Evolutionary conservation across 352 stramenopile genomes (phyloP).

Genomic region (Phytopythium aichiense): DNA sequence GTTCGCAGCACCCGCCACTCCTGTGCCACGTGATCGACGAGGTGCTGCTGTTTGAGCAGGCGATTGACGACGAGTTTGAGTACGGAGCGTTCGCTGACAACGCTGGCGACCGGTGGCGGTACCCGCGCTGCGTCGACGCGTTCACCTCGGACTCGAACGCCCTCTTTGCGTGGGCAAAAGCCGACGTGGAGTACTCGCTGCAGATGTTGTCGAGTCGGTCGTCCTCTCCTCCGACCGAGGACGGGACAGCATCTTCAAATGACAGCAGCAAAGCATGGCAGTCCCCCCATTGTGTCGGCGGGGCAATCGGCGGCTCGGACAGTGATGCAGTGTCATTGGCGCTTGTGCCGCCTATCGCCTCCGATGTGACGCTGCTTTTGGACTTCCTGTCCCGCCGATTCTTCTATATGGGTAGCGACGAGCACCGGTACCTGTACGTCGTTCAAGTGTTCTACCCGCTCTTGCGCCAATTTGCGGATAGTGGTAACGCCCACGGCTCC

Average conservation of each 20-base stretch:
- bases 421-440: constrained; percentile 76
- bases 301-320: neutral
- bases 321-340: neutral
- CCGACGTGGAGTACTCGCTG: constrained; percentile 52
- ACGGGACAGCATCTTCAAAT: constrained; percentile 1
- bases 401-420: constrained; percentile 49
- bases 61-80: constrained; percentile 53
- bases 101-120: constrained; percentile 26
- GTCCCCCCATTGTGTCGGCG: neutral
- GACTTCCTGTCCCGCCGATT: constrained; percentile 72
- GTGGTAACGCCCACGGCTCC: constrained; percentile 22
- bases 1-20: constrained; percentile 29
- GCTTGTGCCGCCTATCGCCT: constrained; percentile 21
- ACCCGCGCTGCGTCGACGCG: constrained; percentile 58
- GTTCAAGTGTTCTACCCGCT: constrained; percentile 61
- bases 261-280: constrained; percentile 9
- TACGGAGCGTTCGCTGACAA: constrained; percentile 47
- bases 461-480: constrained; percentile 28
- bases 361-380: constrained; percentile 44
- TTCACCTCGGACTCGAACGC: constrained; percentile 44
- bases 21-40: constrained; percentile 77
- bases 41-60: constrained; percentile 66
- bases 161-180: constrained; percentile 66
- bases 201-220: constrained; percentile 27
- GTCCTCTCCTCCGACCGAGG: neutral